Percentiles rank a stretch among this genome's conserved stretches.
These are phyloP conservation scores for Venturia pyrina DNA, from an alignment of 2,329 filamentous ascomycete genomes.

Conservation along the genomic window DNA sequence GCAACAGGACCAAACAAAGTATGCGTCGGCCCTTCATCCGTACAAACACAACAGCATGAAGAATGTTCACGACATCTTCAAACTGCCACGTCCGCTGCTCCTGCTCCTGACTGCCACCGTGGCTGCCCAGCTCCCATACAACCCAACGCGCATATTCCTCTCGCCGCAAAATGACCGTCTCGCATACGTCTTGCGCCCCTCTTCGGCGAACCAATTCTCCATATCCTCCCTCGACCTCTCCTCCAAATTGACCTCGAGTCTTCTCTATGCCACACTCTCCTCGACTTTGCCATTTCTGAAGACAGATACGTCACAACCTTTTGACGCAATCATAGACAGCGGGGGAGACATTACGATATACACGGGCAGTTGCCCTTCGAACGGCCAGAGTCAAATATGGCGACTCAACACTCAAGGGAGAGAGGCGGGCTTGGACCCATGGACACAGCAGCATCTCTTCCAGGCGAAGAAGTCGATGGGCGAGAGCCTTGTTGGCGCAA, in stretches of 20 bases:
- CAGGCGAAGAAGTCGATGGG: slow-evolving; percentile 25
- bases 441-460: slow-evolving; percentile 37
- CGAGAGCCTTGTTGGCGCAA: slow-evolving; percentile 34
- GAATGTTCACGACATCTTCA: not conserved
- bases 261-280: slow-evolving; percentile 40
- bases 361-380: slow-evolving; percentile 57
- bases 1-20: not conserved
- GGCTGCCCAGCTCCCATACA: slow-evolving; percentile 54
- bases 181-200: slow-evolving; percentile 61
- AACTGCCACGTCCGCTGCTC: slow-evolving; percentile 3
- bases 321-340: slow-evolving; percentile 56
- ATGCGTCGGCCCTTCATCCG: not conserved
- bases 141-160: slow-evolving; percentile 62
- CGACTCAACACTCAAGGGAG: slow-evolving; percentile 44
- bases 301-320: slow-evolving; percentile 43
- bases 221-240: slow-evolving; percentile 60
- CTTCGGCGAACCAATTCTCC: slow-evolving; percentile 36
- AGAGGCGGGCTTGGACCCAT: slow-evolving; percentile 42
- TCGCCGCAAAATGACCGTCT: slow-evolving; percentile 40
- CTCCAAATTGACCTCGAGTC: slow-evolving; percentile 39
- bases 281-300: slow-evolving; percentile 53
- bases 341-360: slow-evolving; percentile 65
- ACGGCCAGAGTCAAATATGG: slow-evolving; percentile 53
- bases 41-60: not conserved
- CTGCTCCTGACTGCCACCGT: not conserved